Conservation (phyloP, 495 filamentous ascomycete genomes). For the Alectoria sarmentosa region DNA sequence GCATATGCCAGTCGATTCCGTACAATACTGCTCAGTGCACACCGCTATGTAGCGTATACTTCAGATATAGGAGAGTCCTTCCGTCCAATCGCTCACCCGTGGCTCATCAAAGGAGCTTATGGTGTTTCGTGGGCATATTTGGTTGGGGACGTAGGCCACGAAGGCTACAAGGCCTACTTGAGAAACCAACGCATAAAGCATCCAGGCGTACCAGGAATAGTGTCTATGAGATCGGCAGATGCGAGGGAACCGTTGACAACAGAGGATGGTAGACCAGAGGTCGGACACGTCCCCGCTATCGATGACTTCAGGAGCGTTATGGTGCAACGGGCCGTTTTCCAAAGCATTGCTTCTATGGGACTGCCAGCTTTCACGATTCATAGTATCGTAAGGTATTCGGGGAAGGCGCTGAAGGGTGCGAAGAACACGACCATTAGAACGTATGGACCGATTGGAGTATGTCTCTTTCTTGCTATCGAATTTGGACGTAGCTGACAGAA, state of each 20-base stretch:
- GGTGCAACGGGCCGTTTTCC: constrained; percentile 84
- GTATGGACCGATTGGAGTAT: constrained; percentile 80
- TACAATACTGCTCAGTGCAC: constrained; percentile 82
- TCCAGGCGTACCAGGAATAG: constrained; percentile 37
- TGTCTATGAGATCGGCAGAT: constrained; percentile 21
- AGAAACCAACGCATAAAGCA: constrained; percentile 59
- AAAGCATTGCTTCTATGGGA: constrained; percentile 86
- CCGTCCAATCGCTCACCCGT: constrained; percentile 83
- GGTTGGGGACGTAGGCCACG: constrained; percentile 80
- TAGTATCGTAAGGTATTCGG: constrained; percentile 79
- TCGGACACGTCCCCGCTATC: constrained; percentile 58
- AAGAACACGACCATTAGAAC: constrained; percentile 70
- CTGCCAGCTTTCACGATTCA: constrained; percentile 95
- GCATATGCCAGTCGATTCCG: constrained; percentile 82
- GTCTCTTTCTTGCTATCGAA: constrained; percentile 23
- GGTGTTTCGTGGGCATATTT: constrained; percentile 90
- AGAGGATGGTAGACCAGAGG: constrained; percentile 10
- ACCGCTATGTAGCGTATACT: constrained; percentile 96
- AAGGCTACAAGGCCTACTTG: constrained; percentile 92
- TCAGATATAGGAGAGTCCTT: constrained; percentile 97
- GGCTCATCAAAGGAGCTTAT: constrained; percentile 74
- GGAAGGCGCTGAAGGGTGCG: constrained; percentile 66
- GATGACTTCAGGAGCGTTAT: constrained; percentile 91
- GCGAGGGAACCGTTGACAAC: constrained; percentile 17
- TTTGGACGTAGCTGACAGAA: constrained; percentile 8